phyloP scores from a whole-genome alignment of 345 rosid species.

The Moricandia arvensis region DNA sequence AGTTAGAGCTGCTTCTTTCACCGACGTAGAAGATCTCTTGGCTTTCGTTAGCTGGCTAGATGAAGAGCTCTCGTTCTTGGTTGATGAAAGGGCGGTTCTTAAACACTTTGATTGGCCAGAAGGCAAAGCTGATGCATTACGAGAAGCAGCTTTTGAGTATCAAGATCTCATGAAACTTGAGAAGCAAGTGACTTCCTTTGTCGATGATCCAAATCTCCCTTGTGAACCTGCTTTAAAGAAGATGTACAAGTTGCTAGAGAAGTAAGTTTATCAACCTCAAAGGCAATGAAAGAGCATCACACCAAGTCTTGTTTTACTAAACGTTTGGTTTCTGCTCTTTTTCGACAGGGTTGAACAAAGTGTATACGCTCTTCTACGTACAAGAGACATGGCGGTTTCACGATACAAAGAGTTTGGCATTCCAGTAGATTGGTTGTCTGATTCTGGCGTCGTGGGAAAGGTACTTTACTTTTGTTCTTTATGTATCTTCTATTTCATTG shows the following conservation, averaged over 20 bases:
- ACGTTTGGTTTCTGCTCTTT: not conserved
- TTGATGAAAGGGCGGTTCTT: slow-evolving; percentile 95
- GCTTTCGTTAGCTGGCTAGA: slow-evolving; percentile 97
- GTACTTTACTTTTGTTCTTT: slow-evolving; percentile 40
- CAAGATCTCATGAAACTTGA: slow-evolving; percentile 90
- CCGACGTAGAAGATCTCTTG: slow-evolving; percentile 69
- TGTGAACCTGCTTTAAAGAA: slow-evolving; percentile 89
- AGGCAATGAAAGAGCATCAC: not conserved
- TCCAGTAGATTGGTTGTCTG: slow-evolving; percentile 82
- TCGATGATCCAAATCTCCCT: slow-evolving; percentile 75
- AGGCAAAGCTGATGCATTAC: slow-evolving; percentile 94
- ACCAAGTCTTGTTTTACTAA: slow-evolving; percentile 7
- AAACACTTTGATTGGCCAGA: slow-evolving; percentile 99
- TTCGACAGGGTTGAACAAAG: slow-evolving; percentile 78
- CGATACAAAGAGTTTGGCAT: slow-evolving; percentile 84
- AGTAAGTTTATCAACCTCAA: slow-evolving; percentile 46
- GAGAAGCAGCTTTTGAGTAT: slow-evolving; percentile 97
- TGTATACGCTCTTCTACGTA: slow-evolving; percentile 84
- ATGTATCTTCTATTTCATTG: not conserved
- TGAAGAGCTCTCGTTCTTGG: slow-evolving; percentile 99
- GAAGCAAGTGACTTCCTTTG: slow-evolving; percentile 73
- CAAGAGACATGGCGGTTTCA: slow-evolving; percentile 93
- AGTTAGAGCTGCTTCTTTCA: slow-evolving; percentile 84
- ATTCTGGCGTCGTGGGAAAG: slow-evolving; percentile 95
- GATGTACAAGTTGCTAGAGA: slow-evolving; percentile 94